These are phyloP conservation scores for Cynara cardunculus DNA, from an alignment of 129 eudicot genomes.

Conservation along the genomic window DNA sequence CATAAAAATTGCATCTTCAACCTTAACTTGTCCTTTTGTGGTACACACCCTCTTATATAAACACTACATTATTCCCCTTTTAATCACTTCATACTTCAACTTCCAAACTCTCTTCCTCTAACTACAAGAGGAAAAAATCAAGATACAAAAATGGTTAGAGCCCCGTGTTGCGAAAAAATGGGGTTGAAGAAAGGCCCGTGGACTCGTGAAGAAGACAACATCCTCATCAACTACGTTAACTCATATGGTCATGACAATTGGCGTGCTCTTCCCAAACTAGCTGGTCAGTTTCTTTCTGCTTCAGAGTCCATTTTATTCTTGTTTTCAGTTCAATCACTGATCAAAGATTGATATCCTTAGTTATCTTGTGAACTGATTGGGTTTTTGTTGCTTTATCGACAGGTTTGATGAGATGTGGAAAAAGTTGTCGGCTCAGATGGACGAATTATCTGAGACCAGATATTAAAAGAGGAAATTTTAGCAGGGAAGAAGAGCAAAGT, in stretches of 20 bases:
- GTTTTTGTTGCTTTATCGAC: not conserved
- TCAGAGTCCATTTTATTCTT: not conserved
- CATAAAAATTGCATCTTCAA: not conserved
- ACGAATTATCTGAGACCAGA: constrained; percentile 63
- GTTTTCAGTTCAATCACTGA: not conserved
- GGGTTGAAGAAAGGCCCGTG: constrained; percentile 92
- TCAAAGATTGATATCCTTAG: not conserved
- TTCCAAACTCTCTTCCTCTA: not conserved
- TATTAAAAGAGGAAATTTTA: constrained; percentile 64
- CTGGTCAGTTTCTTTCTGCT: constrained; percentile 34
- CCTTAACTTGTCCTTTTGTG: constrained; percentile 17
- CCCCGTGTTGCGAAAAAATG: constrained; percentile 79
- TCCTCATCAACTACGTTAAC: constrained; percentile 44
- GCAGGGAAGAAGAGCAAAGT: constrained; percentile 60
- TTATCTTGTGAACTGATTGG: not conserved
- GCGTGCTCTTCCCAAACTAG: constrained; percentile 79
- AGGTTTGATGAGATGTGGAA: constrained; percentile 74
- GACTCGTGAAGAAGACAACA: constrained; percentile 59
- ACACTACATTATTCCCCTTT: not conserved
- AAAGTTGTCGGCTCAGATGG: constrained; percentile 83
- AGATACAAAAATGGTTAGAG: constrained; percentile 49
- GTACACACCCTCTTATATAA: constrained; percentile 21
- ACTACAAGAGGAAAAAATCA: too few species aligned
- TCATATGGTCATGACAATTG: constrained; percentile 67
- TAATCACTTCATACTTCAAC: not conserved